Evolutionary conservation across 1,284 basidiomycete genomes (phyloP), one percentile per base, ranked within the genome.

Genomic region (Ceratobasidium theobromae): DNA sequence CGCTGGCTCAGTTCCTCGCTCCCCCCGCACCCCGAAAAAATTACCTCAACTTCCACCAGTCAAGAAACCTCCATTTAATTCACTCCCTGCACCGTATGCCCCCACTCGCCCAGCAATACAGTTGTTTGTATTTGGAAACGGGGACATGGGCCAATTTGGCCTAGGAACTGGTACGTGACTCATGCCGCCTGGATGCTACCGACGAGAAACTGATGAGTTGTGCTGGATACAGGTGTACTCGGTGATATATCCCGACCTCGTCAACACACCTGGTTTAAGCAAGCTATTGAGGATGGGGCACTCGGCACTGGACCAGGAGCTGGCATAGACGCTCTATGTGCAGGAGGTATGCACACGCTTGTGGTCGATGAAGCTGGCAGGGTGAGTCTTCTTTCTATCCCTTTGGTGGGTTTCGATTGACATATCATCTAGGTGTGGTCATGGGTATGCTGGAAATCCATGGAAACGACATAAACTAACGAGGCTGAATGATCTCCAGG

Each of bases 91-190:
- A 12, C 79, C 83, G 28, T 80, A 81, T 11, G 72, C 76, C 53
- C 81, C 81, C 58, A 69, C 77, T 23, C 80, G 86, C 53, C 87
- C 87, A 18, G 77, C 83, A 35, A 80, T 84, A 23, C 80, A 85
- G 45, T 78, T 93, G n/a, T 93, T 93, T 69, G 86, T 85, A 2
- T 95, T 90, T 84, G 93, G 93, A 6, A 82, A 86, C 14, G 93
- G 92, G 21, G 92, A 93, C 76, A 90, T 90, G 78, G 93, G 91
- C 46, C 93, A 95, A 75, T 88, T 95, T 72, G 93, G 93, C 18
- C 82, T 92, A 77, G 93, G 93, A 2, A 81, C 84, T 9, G 35
- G 58, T 62, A 23, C 1, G 46, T 51, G 12, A 3, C 27, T n/a
- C 18, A 38, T 38, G 9, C 35, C 8, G 35, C 16, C 8, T 41